These are phyloP conservation scores for Cladosporium sp. DNA, from an alignment of 2,329 filamentous ascomycete genomes.

Conservation along the genomic window DNA sequence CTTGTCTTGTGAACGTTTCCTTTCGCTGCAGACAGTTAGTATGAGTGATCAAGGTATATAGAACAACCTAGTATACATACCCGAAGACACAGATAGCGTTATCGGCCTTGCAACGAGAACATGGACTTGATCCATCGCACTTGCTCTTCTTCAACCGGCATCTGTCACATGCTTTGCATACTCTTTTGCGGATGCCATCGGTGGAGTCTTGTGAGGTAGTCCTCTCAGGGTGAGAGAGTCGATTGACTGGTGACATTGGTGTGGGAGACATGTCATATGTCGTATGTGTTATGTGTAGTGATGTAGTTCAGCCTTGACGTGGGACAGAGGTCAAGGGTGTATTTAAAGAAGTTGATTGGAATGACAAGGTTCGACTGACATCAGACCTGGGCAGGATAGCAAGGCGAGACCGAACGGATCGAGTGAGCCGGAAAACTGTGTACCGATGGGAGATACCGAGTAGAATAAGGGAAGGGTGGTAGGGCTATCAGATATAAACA, in stretches of 20 bases:
- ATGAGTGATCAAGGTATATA: neutral
- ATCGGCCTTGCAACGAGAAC: slow-evolving; percentile 63
- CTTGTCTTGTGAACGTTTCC: slow-evolving; percentile 68
- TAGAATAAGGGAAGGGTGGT: neutral
- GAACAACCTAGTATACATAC: slow-evolving; percentile 26
- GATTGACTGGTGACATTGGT: slow-evolving; percentile 29
- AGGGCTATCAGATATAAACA: slow-evolving; percentile 20
- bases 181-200: slow-evolving; percentile 55
- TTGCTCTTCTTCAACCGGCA: slow-evolving; percentile 69
- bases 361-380: slow-evolving; percentile 16
- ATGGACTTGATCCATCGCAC: slow-evolving; percentile 65
- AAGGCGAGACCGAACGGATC: slow-evolving; percentile 16
- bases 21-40: slow-evolving; percentile 43
- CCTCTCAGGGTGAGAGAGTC: slow-evolving; percentile 29
- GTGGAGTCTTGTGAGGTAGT: slow-evolving; percentile 32
- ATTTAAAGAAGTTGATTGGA: slow-evolving; percentile 10
- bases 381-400: slow-evolving; percentile 13
- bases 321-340: slow-evolving; percentile 1
- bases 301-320: neutral
- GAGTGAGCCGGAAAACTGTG: slow-evolving; percentile 13
- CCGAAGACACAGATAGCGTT: slow-evolving; percentile 67
- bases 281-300: neutral
- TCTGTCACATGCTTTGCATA: slow-evolving; percentile 68
- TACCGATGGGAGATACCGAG: slow-evolving; percentile 18
- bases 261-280: slow-evolving; percentile 19